phyloP scores from a whole-genome alignment of 345 rosid genomes.

The Barbarea vulgaris region DNA sequence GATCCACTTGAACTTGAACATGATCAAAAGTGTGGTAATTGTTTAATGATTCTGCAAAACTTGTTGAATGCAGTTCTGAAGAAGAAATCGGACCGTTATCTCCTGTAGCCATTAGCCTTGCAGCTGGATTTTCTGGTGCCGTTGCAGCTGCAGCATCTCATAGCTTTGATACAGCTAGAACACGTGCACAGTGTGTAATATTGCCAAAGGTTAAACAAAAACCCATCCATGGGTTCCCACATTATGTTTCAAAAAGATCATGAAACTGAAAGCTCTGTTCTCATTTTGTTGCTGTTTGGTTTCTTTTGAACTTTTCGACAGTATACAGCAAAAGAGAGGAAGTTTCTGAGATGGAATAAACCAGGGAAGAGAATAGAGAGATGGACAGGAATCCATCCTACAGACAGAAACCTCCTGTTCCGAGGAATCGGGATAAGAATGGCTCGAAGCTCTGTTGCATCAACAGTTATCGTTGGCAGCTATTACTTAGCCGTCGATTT shows the following conservation, averaged over 20 bases:
- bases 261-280: neutral
- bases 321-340: conserved; percentile 77
- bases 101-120: conserved; percentile 66
- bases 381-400: conserved; percentile 87
- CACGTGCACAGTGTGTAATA: conserved; percentile 79
- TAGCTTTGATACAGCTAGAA: conserved; percentile 84
- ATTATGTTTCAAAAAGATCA: neutral
- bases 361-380: conserved; percentile 89
- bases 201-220: conserved; percentile 67
- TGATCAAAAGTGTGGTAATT: neutral
- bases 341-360: conserved; percentile 65
- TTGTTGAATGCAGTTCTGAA: conserved; percentile 52
- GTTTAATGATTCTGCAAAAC: conserved; percentile 13
- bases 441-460: conserved; percentile 73
- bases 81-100: conserved; percentile 79
- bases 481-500: conserved; percentile 61
- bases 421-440: conserved; percentile 67
- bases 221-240: neutral
- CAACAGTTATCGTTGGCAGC: conserved; percentile 63
- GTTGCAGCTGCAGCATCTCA: conserved; percentile 94
- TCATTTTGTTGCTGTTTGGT: neutral
- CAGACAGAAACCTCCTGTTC: conserved; percentile 70
- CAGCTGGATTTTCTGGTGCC: conserved; percentile 82
- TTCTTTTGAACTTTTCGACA: conserved; percentile 21
- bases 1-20: neutral